A percentile compares a stretch with the other conserved stretches of the same genome.
These are phyloP conservation scores for Ceratocystis alfenasii DNA, from an alignment of 2,329 filamentous ascomycete species.

Conservation along the genomic window DNA sequence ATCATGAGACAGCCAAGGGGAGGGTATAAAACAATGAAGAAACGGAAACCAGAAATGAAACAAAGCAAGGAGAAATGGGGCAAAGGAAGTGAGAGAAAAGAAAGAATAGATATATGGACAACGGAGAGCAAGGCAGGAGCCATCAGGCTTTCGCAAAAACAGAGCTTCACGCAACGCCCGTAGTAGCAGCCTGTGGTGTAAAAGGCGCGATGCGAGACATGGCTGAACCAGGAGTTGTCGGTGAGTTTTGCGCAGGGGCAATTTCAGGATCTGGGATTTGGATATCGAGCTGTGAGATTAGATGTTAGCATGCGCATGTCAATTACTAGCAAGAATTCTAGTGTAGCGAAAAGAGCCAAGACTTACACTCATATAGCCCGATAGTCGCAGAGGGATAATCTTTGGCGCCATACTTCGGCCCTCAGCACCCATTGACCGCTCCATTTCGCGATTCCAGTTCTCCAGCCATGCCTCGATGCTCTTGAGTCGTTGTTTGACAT, in stretches of 20 bases:
- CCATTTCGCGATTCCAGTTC: conserved; percentile 68
- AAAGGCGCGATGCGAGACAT: conserved; percentile 6
- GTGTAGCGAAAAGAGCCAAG: conserved; percentile 4
- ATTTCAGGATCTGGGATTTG: conserved; percentile 71
- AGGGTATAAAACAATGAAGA: conserved; percentile 5
- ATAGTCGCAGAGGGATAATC: conserved; percentile 66
- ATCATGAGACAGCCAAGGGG: background rate
- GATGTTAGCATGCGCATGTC: background rate
- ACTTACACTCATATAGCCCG: conserved; percentile 74
- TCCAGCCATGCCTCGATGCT: conserved; percentile 71
- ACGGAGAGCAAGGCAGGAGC: background rate
- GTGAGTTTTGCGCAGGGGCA: conserved; percentile 40
- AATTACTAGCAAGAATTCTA: background rate
- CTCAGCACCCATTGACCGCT: conserved; percentile 41
- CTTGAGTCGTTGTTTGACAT: conserved; percentile 58
- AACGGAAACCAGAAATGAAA: background rate
- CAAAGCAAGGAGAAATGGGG: background rate
- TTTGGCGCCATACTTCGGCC: conserved; percentile 47
- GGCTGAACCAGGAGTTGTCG: conserved; percentile 30
- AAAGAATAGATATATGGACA: background rate
- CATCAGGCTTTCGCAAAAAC: background rate
- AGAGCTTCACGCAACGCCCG: background rate
- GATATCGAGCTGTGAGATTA: conserved; percentile 52
- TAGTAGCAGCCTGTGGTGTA: background rate
- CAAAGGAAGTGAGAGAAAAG: background rate